Base-by-base conservation (phyloP, 1,284 basidiomycete genomes). In the Ceratobasidium sp. region DNA sequence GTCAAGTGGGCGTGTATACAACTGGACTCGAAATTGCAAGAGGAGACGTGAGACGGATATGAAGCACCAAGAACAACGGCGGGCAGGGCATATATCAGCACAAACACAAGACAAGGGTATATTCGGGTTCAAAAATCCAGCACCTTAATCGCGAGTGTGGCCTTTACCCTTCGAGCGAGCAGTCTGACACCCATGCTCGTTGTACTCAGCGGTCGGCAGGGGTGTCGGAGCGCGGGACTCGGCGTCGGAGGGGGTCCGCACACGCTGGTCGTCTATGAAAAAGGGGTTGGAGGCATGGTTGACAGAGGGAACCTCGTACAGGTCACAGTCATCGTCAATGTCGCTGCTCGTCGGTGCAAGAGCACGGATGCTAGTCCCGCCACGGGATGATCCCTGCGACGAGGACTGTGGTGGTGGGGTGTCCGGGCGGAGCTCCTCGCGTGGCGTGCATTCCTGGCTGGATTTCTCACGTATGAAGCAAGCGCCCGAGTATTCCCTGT, bases 401-500 rank as follows among this genome's bases (percentile, higher is more conserved):
- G 8, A 38, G 36, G 36, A 38, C 4, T 38, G 36, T 9, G 36
- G 36, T 38, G 36, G 36, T 33, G 54, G 54, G 28, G 54, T 56
- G 28, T 56, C 54, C 12, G 54, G 54, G 12, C 54, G 54, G 6
- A 56, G 9, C 18, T 56, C 54, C 9, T 12, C n/a, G 3, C 18
- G 25, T 4, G 14, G 30, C 33, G 30, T 12, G 5, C 7, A 30
- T 7, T 12, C 54, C 8, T 18, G 18, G 16, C 11, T 12, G 12
- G 18, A 7, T 18, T 9, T 21, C 14, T 36, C 54, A 7, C 12
- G 25, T 8, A 33, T 6, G 8, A 59, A 40, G 16, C 2, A 9
- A n/a, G 56, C 56, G n/a, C 56, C 56, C 0, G 36, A 40, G 11
- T 59, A 59, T 9, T 40, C 56, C 36, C 56, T 59, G n/a, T 3